phyloP scores from a whole-genome alignment of 1,284 basidiomycete species.

The Cryptococcus hybrid region DNA sequence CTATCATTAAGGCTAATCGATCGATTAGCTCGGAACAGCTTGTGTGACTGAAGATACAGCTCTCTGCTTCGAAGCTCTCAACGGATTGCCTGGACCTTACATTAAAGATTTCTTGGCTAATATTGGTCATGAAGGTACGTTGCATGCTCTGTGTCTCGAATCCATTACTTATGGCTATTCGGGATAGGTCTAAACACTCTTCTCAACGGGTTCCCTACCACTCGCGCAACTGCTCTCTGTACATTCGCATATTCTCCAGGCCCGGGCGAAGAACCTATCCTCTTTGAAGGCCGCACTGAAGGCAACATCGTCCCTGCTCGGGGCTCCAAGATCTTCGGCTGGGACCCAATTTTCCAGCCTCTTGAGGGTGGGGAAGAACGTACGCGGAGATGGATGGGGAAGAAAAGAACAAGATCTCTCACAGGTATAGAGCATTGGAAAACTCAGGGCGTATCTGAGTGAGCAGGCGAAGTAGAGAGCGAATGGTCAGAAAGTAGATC shows the following conservation, averaged over 20 bases:
- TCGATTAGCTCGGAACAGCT: slow-evolving; percentile 65
- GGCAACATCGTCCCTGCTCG: slow-evolving; percentile 84
- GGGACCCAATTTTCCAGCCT: slow-evolving; percentile 90
- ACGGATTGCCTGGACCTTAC: slow-evolving; percentile 92
- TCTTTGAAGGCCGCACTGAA: slow-evolving; percentile 91
- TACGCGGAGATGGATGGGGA: slow-evolving; percentile 91
- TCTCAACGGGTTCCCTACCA: slow-evolving; percentile 78
- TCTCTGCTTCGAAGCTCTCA: slow-evolving; percentile 82
- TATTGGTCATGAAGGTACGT: slow-evolving; percentile 71
- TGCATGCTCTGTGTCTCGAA: not conserved
- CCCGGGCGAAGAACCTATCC: slow-evolving; percentile 66
- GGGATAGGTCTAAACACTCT: slow-evolving; percentile 74
- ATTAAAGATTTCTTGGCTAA: slow-evolving; percentile 87
- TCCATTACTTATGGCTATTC: not conserved
- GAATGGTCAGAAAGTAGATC: slow-evolving; percentile 1
- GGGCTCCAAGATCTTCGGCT: slow-evolving; percentile 76
- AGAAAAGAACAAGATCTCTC: slow-evolving; percentile 86
- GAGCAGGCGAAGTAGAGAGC: slow-evolving; percentile 18
- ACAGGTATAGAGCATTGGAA: slow-evolving; percentile 82
- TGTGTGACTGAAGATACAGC: slow-evolving; percentile 98
- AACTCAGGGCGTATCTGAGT: slow-evolving; percentile 67
- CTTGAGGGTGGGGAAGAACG: slow-evolving; percentile 50
- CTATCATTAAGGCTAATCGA: not conserved
- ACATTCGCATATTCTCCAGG: slow-evolving; percentile 93
- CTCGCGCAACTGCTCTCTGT: slow-evolving; percentile 83